phyloP scores from a whole-genome alignment of 257 asterid species.

The Salvia rosmarinus region DNA sequence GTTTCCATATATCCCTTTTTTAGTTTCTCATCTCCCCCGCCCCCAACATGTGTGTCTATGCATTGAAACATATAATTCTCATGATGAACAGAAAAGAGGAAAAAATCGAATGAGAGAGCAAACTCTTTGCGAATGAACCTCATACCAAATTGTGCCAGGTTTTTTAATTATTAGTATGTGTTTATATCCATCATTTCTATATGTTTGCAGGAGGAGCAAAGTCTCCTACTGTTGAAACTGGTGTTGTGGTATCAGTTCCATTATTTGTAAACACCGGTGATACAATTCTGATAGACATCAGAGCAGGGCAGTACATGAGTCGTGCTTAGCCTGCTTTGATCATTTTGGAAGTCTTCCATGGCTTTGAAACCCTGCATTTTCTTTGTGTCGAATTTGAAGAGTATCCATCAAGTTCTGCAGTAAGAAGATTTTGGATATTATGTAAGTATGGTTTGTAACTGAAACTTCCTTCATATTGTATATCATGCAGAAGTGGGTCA shows the following conservation, averaged over 20 bases:
- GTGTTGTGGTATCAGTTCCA: slow-evolving; percentile 89
- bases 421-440: slow-evolving; percentile 15
- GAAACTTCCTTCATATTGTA: slow-evolving; percentile 3
- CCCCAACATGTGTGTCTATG: not conserved
- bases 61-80: no score
- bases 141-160: not conserved
- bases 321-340: slow-evolving; percentile 59
- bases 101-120: not conserved
- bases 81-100: not conserved
- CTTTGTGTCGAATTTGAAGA: slow-evolving; percentile 31
- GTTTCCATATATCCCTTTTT: no score
- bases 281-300: slow-evolving; percentile 75
- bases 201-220: slow-evolving; percentile 84
- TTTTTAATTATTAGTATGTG: not conserved
- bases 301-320: slow-evolving; percentile 96
- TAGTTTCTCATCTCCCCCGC: no score
- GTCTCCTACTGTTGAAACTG: slow-evolving; percentile 87
- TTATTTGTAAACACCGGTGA: slow-evolving; percentile 70
- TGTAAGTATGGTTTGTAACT: slow-evolving; percentile 6
- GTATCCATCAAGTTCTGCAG: not conserved
- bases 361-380: slow-evolving; percentile 29
- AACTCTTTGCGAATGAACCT: not conserved
- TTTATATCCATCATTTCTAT: slow-evolving; percentile 8
- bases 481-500: not conserved
- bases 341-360: slow-evolving; percentile 10